Percentiles rank a stretch among this genome's conserved stretches.
Evolutionary conservation across 371 early-diverging fungal species (phyloP).

Genomic region (Mortierella sp.): DNA sequence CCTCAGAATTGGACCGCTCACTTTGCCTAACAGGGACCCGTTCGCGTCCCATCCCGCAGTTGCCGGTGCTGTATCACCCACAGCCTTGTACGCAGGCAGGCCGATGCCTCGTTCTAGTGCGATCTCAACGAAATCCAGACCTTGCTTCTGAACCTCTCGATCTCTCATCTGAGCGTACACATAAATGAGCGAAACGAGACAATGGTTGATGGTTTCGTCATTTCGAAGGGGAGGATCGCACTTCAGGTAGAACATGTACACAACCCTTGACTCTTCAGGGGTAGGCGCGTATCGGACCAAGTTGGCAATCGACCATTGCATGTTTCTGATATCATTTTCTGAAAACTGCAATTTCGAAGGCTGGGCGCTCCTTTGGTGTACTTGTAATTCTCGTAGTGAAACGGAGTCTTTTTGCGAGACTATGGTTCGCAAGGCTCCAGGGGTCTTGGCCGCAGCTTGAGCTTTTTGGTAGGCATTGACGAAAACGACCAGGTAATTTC

Average conservation of each 20-base stretch:
- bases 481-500: constrained; percentile 23
- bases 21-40: constrained; percentile 19
- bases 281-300: constrained; percentile 54
- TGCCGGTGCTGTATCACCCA: background rate
- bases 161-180: constrained; percentile 22
- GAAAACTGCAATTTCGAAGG: background rate
- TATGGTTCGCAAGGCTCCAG: too few relatives aligned
- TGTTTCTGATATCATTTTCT: constrained; percentile 14
- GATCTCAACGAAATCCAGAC: constrained; percentile 39
- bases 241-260: constrained; percentile 41
- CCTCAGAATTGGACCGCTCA: constrained; percentile 31
- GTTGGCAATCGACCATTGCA: constrained; percentile 15
- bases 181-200: constrained; percentile 45
- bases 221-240: constrained; percentile 31
- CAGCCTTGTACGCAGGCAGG: constrained; percentile 17
- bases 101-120: constrained; percentile 47
- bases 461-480: constrained; percentile 29
- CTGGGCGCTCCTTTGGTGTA: background rate
- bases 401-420: too few relatives aligned
- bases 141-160: constrained; percentile 17
- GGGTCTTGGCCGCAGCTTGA: background rate
- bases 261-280: constrained; percentile 23
- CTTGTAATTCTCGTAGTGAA: background rate
- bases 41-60: background rate
- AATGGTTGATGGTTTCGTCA: constrained; percentile 43